A percentile compares a stretch with the other conserved stretches of the same genome.
phyloP scores from a whole-genome alignment of 2,329 filamentous ascomycete species.

The Fusarium subglutinans region DNA sequence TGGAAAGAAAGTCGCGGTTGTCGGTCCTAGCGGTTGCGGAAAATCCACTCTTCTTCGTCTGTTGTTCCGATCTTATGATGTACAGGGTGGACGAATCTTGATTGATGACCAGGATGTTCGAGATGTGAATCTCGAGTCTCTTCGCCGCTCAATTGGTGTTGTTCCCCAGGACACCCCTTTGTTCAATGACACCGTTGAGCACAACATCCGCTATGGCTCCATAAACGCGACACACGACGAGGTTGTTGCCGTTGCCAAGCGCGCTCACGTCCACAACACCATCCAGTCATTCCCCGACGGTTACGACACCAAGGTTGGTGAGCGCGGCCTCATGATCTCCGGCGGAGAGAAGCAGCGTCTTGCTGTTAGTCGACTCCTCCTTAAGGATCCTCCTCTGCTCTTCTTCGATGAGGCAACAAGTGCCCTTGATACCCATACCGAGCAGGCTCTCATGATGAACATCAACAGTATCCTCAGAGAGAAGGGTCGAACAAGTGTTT shows the following conservation, averaged over 20 bases:
- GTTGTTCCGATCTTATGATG: slow-evolving; percentile 94
- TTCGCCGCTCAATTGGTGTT: slow-evolving; percentile 88
- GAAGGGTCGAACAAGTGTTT: slow-evolving; percentile 89
- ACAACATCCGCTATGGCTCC: slow-evolving; percentile 94
- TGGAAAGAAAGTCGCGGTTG: slow-evolving; percentile 94
- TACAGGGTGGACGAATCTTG: slow-evolving; percentile 82
- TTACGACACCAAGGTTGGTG: slow-evolving; percentile 90
- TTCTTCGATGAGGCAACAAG: slow-evolving; percentile 98
- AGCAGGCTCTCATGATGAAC: slow-evolving; percentile 88
- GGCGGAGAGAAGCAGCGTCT: slow-evolving; percentile 93
- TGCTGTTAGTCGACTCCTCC: slow-evolving; percentile 81
- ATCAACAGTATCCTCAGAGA: slow-evolving; percentile 93
- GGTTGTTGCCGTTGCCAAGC: slow-evolving; percentile 79
- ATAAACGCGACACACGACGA: slow-evolving; percentile 78
- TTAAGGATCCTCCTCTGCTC: slow-evolving; percentile 88
- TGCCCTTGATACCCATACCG: slow-evolving; percentile 91
- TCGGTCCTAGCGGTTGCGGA: slow-evolving; percentile 93
- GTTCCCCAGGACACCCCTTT: slow-evolving; percentile 97
- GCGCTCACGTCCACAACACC: slow-evolving; percentile 86
- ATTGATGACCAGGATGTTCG: slow-evolving; percentile 95
- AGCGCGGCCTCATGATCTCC: slow-evolving; percentile 96
- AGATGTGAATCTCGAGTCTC: slow-evolving; percentile 80
- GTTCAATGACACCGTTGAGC: slow-evolving; percentile 95
- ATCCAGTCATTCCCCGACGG: slow-evolving; percentile 84
- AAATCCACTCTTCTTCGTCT: slow-evolving; percentile 93